A percentile compares a stretch with the other conserved stretches of the same genome.
These are phyloP conservation scores for Stagonosporopsis chrysanthemi DNA, from an alignment of 2,329 filamentous ascomycete genomes.

Conservation along the genomic window DNA sequence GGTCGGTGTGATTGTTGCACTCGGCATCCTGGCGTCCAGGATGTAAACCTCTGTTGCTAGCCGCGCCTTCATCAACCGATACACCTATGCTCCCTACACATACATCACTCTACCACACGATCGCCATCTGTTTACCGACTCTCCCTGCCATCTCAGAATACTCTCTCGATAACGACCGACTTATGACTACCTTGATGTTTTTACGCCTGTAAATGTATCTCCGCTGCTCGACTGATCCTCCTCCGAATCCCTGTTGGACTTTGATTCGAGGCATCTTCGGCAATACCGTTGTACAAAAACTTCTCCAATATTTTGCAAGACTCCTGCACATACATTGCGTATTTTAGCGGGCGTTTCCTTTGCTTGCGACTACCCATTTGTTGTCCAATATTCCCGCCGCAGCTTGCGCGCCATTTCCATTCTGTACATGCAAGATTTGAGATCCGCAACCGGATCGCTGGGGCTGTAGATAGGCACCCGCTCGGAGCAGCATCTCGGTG, in stretches of 20 bases:
- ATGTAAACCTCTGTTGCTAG: conserved; percentile 32
- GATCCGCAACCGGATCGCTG: conserved; percentile 7
- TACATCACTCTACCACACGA: conserved; percentile 5
- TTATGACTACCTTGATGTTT: conserved; percentile 22
- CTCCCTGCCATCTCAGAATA: conserved; percentile 14
- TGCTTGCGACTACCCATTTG: conserved; percentile 21
- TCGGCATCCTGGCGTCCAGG: conserved; percentile 48
- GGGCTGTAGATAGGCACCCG: conserved; percentile 10
- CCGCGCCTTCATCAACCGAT: conserved; percentile 11
- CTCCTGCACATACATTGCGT: conserved; percentile 34
- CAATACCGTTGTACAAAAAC: conserved; percentile 35
- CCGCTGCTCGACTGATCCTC: conserved; percentile 23
- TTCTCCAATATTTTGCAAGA: conserved; percentile 15
- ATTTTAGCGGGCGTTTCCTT: conserved; percentile 46
- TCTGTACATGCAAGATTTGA: conserved; percentile 15
- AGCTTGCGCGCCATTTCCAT: conserved; percentile 10
- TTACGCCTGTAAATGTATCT: conserved; percentile 20
- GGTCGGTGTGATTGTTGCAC: conserved; percentile 20
- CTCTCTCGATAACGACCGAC: conserved; percentile 30
- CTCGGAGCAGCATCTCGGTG: conserved; percentile 9
- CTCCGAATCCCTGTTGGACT: conserved; percentile 23
- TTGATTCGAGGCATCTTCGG: conserved; percentile 32
- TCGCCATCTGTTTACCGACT: conserved; percentile 7
- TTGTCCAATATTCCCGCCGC: conserved; percentile 18
- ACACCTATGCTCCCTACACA: conserved; percentile 7